Evolutionary conservation across 495 filamentous ascomycete species (phyloP), one percentile per base, ranked within the genome.

Genomic region (Oidiodendron maius): DNA sequence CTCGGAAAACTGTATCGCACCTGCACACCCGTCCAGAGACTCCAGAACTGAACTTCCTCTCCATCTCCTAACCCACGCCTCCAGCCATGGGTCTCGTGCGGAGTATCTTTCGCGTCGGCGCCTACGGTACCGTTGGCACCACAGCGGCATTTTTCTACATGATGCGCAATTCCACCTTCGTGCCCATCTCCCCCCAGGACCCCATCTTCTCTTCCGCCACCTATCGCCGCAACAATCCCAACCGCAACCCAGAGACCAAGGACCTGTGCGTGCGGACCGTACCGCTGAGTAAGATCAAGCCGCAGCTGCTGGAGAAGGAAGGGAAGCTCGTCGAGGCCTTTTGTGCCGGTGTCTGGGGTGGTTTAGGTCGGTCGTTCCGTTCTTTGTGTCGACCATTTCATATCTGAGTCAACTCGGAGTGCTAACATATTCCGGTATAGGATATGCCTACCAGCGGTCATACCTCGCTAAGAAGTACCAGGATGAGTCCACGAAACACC

Each of bases 221-320:
- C 46, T 83, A 74, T 65, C 57, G 63, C 3, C 74, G 70, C 40
- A 71, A 75, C 61, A 89, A 89, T 58, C 76, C 78, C 5, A 72
- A 76, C 37, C 58, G 67, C 18, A 86, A 84, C 65, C 72, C 82
- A 0, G 68, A 72, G 0, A 71, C 72, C 10, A 74, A 83, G 46
- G 85, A 89, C 55, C 55, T 83, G 15, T 80, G 74, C 46, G 60
- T 84, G 41, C 77, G 82, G 53, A 68, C 66, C 26, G 72, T 89
- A 11, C 78, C 80, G 0, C 64, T 89, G 22, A 61, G 59, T 26
- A 76, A 80, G 58, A 79, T 89, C 35, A 75, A 76, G 46, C 81
- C 85, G 2, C 68, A 79, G 48, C 66, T 89, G 46, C 64, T 85
- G 9, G 70, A 83, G 44, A 53, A 56, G 28, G 49, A 54, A 32